Conservation (phyloP, 2,329 filamentous ascomycete species). For the Acarospora socialis region DNA sequence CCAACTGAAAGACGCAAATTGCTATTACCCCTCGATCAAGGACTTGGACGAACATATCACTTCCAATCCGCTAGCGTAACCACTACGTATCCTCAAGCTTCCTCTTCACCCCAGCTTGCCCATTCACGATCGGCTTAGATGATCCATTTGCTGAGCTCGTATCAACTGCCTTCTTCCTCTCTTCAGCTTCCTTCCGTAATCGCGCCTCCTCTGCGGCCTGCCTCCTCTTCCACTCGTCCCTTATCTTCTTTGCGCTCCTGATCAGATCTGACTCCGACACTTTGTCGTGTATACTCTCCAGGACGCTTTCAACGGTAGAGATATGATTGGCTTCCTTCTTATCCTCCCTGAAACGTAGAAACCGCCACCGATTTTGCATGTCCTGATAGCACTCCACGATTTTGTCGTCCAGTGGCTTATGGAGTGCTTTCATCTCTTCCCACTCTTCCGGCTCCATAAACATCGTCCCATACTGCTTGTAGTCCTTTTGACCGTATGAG, state of each 20-base stretch:
- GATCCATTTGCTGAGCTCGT: too few relatives aligned
- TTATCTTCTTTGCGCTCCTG: conserved; percentile 53
- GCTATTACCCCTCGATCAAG: too few relatives aligned
- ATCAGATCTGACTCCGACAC: conserved; percentile 74
- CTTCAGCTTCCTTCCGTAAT: conserved; percentile 13
- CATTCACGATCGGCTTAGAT: neutral
- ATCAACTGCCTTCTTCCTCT: conserved; percentile 5
- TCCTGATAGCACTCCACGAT: conserved; percentile 88
- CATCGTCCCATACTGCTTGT: conserved; percentile 53
- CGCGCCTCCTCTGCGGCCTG: conserved; percentile 25
- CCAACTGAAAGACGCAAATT: too few relatives aligned
- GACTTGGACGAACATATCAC: too few relatives aligned
- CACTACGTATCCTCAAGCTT: too few relatives aligned
- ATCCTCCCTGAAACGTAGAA: conserved; percentile 82
- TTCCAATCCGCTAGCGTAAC: too few relatives aligned
- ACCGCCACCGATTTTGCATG: conserved; percentile 60
- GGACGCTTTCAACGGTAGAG: conserved; percentile 66
- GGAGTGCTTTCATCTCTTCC: conserved; percentile 61
- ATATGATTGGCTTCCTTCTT: conserved; percentile 86
- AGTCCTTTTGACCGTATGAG: conserved; percentile 48
- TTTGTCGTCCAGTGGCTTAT: conserved; percentile 65
- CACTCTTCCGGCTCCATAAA: conserved; percentile 64
- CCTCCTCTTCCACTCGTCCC: conserved; percentile 63
- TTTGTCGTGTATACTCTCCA: conserved; percentile 76
- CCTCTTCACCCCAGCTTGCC: neutral